Conservation (phyloP, 495 filamentous ascomycete species). For the Chaetomium tenue region DNA sequence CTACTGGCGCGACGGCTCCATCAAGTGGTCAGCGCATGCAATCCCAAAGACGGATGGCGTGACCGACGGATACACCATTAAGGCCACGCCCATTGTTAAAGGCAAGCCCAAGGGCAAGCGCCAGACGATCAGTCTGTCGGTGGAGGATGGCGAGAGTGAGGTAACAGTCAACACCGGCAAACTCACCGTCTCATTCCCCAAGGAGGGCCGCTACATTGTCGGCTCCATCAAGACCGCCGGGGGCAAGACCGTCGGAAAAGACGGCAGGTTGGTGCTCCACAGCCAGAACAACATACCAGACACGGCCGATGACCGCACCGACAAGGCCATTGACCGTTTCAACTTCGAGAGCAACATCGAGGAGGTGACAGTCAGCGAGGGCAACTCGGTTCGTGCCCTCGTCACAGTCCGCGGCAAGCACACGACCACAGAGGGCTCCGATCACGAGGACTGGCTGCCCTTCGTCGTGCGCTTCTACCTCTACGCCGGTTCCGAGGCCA, state of each 20-base stretch:
- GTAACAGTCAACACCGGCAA: constrained; percentile 11
- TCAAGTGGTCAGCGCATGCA: constrained; percentile 14
- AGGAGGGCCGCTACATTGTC: constrained; percentile 3
- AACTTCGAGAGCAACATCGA: constrained; percentile 15
- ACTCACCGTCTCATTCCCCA: constrained; percentile 7
- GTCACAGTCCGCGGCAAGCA: constrained; percentile 14
- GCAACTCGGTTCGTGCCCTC: constrained; percentile 6
- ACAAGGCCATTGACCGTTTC: neutral
- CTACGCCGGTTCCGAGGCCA: constrained; percentile 3
- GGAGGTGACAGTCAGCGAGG: constrained; percentile 9
- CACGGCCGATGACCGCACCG: constrained; percentile 4
- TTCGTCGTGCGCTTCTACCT: constrained; percentile 13
- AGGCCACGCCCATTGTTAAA: neutral
- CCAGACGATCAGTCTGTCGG: neutral
- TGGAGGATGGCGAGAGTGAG: neutral
- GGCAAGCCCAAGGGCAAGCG: neutral
- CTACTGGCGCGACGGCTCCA: constrained; percentile 14
- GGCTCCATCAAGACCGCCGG: constrained; percentile 13
- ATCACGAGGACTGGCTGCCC: constrained; percentile 4
- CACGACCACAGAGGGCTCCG: constrained; percentile 2
- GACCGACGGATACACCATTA: neutral
- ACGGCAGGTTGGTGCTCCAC: constrained; percentile 10
- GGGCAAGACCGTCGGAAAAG: constrained; percentile 4
- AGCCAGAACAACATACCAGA: constrained; percentile 2
- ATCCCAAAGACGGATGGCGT: constrained; percentile 3